Evolutionary conservation across 257 asterid species (phyloP), one percentile per base, ranked within the genome.

Genomic region (Ilex asprella): DNA sequence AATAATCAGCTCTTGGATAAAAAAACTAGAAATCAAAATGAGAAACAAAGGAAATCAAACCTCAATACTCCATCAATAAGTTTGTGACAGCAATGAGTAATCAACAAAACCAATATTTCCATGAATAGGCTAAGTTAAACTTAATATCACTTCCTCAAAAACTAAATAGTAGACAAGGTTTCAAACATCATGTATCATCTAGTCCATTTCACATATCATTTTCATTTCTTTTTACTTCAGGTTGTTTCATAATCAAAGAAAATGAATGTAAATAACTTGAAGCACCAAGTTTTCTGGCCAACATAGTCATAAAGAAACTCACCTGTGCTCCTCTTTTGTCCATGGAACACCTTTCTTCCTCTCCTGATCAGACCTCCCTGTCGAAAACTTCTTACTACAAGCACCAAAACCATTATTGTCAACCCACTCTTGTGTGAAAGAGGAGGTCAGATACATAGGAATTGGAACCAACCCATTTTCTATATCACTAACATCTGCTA

Each of bases 321-420:
- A 87, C 97, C 95, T 85, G 76, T 90, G 97, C 53, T 90, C 97
- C 5, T 85, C 95, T 66, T 87, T 86, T 3, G 97, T 90, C 97
- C 97, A 90, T 2, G 96, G 96, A 0, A 87, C 77, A 62, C 96
- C 90, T 71, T 80, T 87, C 71, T 73, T 90, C 11, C 95, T 72
- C 64, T 81, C 86, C 31, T 85, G 97, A 78, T 87, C 89, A 50
- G 62, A 67, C 43, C 82, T 76, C 13, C 82, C 76, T 56, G 87
- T 0, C n/a, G 13, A 46, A 46, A 2, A 14, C 57, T 53, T 78
- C 77, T 83, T 89, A 65, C 84, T 77, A 61, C 60, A 73, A 41
- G 59, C 63, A 55, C 76, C 77, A 65, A 79, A 76, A 14, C 75
- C 68, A 56, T 60, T 70, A 58, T 66, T 64, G 50, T 82, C 85